phyloP scores from a whole-genome alignment of 805 yeast species.

The Yarrowia sp. region DNA sequence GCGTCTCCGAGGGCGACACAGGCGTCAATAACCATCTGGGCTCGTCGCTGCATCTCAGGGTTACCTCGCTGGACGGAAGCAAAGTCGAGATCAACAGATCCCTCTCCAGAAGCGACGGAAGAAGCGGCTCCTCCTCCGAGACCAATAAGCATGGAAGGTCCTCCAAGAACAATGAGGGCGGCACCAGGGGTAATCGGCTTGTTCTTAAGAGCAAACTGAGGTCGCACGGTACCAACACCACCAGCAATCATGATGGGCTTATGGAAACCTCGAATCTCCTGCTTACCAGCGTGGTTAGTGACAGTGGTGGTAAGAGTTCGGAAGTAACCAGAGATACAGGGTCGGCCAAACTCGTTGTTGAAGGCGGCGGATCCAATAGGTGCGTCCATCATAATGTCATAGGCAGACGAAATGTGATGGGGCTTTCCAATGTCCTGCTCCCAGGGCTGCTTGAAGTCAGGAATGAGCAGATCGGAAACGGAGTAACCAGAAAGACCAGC shows the following conservation, averaged over 20 bases:
- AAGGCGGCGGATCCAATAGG: conserved; percentile 98
- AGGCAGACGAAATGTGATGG: conserved; percentile 82
- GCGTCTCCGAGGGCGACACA: conserved; percentile 76
- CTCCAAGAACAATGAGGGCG: conserved; percentile 89
- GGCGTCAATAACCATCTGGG: conserved; percentile 95
- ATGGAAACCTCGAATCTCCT: conserved; percentile 91
- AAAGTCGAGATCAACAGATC: conserved; percentile 92
- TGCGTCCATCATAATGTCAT: conserved; percentile 95
- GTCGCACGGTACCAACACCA: conserved; percentile 96
- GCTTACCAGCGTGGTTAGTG: conserved; percentile 54
- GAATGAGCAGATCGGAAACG: conserved; percentile 86
- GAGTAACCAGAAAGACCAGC: conserved; percentile 94
- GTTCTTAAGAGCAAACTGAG: conserved; percentile 84
- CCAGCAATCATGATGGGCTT: conserved; percentile 99
- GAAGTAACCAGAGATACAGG: conserved; percentile 94
- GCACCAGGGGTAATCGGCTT: conserved; percentile 88
- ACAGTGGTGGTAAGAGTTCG: conserved; percentile 88
- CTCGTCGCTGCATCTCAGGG: conserved; percentile 99
- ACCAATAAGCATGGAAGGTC: conserved; percentile 96
- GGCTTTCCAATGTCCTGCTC: conserved; percentile 89
- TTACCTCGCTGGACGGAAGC: conserved; percentile 99
- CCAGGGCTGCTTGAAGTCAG: conserved; percentile 89
- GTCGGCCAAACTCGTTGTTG: conserved; percentile 98
- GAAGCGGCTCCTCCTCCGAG: conserved; percentile 99
- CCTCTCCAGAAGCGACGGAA: conserved; percentile 92